Evolutionary conservation across 352 stramenopile species (phyloP).

Genomic region (Pythium pyrilobum): DNA sequence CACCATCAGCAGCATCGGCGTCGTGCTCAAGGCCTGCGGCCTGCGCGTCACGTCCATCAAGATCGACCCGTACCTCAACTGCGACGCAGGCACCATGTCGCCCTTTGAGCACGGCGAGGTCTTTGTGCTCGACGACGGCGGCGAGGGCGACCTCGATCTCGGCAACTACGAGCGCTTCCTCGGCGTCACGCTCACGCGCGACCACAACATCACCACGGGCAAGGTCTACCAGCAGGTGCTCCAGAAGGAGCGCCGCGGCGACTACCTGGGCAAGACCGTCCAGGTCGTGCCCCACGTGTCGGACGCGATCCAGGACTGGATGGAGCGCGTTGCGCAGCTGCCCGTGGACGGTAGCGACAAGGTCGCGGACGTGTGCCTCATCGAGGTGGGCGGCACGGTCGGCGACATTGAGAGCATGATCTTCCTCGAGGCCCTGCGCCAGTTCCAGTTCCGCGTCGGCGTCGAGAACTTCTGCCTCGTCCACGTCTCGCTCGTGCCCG

Average conservation of each 20-base stretch:
- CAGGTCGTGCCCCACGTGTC: conserved; percentile 98
- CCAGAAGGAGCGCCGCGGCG: conserved; percentile 92
- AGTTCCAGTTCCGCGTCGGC: conserved; percentile 99
- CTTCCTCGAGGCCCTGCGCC: conserved; percentile 98
- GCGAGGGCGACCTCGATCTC: conserved; percentile 96
- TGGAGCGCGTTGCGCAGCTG: conserved; percentile 96
- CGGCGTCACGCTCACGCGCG: conserved; percentile 91
- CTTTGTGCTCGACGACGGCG: conserved; percentile 97
- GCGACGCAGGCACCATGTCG: conserved; percentile 97
- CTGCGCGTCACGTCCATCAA: conserved; percentile 97
- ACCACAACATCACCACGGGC: conserved; percentile 99
- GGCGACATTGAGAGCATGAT: conserved; percentile 99
- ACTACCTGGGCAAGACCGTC: conserved; percentile 99
- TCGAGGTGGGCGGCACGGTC: conserved; percentile 99
- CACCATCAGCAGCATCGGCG: conserved; percentile 97
- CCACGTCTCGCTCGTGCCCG: conserved; percentile 98
- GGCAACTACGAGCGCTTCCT: conserved; percentile 99
- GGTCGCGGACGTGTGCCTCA: conserved; percentile 96
- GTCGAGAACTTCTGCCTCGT: conserved; percentile 98
- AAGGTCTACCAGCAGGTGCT: conserved; percentile 98
- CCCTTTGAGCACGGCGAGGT: conserved; percentile 96
- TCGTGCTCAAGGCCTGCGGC: conserved; percentile 95
- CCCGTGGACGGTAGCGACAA: conserved; percentile 86
- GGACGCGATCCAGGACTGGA: conserved; percentile 95
- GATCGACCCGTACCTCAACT: conserved; percentile 99